Conservation (phyloP, 1,139 yeast species). For the Suhomyces anneliseae region DNA sequence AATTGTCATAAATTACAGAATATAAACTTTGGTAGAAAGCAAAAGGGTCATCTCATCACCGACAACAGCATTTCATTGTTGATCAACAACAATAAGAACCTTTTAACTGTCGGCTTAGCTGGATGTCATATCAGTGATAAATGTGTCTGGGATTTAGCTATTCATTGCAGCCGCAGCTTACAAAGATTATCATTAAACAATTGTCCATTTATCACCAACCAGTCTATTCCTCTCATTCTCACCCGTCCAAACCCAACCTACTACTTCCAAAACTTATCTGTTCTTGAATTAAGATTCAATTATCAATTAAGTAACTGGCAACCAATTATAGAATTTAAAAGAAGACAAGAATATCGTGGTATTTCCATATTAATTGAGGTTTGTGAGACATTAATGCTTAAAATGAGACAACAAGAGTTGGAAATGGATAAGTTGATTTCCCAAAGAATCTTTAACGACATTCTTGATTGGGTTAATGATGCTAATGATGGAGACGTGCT, state of each 20-base stretch:
- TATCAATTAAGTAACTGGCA: constrained; percentile 55
- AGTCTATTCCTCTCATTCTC: constrained; percentile 64
- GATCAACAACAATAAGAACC: constrained; percentile 50
- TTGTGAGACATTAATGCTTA: constrained; percentile 64
- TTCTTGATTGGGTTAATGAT: constrained; percentile 58
- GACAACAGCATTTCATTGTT: constrained; percentile 65
- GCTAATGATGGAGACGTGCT: constrained; percentile 42
- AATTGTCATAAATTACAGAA: constrained; percentile 55
- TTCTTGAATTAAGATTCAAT: constrained; percentile 74
- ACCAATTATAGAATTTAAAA: constrained; percentile 68
- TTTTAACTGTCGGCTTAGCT: constrained; percentile 81
- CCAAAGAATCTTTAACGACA: constrained; percentile 52
- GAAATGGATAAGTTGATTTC: constrained; percentile 58
- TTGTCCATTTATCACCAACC: constrained; percentile 65
- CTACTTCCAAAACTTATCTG: constrained; percentile 62
- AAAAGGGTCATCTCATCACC: constrained; percentile 65
- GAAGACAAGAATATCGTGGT: constrained; percentile 54
- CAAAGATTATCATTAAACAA: constrained; percentile 77
- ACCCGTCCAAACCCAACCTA: constrained; percentile 28
- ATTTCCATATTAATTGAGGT: constrained; percentile 68
- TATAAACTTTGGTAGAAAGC: constrained; percentile 80
- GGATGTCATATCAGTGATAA: constrained; percentile 82
- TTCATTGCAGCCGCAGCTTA: constrained; percentile 52
- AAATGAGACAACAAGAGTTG: constrained; percentile 63
- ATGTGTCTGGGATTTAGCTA: constrained; percentile 77